A percentile compares a stretch with the other conserved stretches of the same genome.
Conservation (phyloP, 2,329 filamentous ascomycete genomes). For the Sordariomycetes sp. region DNA sequence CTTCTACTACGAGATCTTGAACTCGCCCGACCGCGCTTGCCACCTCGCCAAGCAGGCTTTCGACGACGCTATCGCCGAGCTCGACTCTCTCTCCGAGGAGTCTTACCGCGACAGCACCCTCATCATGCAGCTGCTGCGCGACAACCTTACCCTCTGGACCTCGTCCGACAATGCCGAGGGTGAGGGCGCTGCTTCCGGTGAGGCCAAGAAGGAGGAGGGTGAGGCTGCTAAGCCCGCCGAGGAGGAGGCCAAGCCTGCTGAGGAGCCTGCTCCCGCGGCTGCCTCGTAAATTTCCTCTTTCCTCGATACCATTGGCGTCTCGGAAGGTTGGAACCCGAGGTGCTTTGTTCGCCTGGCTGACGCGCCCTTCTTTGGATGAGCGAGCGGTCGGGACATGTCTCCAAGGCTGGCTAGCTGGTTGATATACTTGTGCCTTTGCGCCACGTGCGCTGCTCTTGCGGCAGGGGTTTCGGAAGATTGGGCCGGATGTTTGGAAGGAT, state of each 20-base stretch:
- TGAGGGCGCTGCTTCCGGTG: slow-evolving; percentile 51
- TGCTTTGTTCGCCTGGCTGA: slow-evolving; percentile 17
- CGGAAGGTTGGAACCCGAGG: slow-evolving; percentile 23
- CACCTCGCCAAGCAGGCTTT: slow-evolving; percentile 99
- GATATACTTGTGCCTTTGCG: slow-evolving; percentile 7
- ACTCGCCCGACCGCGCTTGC: slow-evolving; percentile 95
- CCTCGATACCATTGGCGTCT: slow-evolving; percentile 28
- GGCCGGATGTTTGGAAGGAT: background rate
- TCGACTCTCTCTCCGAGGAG: slow-evolving; percentile 95
- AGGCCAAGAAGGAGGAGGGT: slow-evolving; percentile 54
- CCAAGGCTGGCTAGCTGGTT: slow-evolving; percentile 7
- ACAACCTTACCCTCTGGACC: slow-evolving; percentile 97
- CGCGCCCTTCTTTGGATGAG: slow-evolving; percentile 9
- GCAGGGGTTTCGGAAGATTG: slow-evolving; percentile 1
- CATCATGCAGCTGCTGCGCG: slow-evolving; percentile 97
- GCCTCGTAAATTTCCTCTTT: slow-evolving; percentile 39
- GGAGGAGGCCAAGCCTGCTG: slow-evolving; percentile 33
- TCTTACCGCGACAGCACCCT: slow-evolving; percentile 98
- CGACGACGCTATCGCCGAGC: slow-evolving; percentile 96
- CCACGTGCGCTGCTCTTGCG: slow-evolving; percentile 5
- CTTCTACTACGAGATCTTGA: slow-evolving; percentile 99
- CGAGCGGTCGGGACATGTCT: slow-evolving; percentile 13
- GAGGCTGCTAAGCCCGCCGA: slow-evolving; percentile 27
- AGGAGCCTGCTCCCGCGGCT: slow-evolving; percentile 31
- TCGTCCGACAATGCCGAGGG: slow-evolving; percentile 81